These are phyloP conservation scores for Dissoconium aciculare DNA, from an alignment of 2,329 filamentous ascomycete species.

Conservation along the genomic window DNA sequence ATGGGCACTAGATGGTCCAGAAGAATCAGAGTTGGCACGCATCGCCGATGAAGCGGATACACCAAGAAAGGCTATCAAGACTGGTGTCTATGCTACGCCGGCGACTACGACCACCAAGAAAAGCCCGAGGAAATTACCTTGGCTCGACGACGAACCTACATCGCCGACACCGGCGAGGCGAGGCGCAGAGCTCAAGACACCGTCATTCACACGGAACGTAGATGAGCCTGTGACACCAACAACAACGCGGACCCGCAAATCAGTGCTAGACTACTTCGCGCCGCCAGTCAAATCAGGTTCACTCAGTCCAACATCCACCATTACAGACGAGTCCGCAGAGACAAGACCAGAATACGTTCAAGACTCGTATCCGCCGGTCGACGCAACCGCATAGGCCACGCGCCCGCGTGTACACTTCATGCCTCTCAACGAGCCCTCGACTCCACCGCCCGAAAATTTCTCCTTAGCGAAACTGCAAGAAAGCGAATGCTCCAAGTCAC, in stretches of 20 bases:
- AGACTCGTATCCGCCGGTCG: too few species aligned
- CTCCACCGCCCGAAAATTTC: too few species aligned
- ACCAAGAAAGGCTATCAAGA: constrained; percentile 28
- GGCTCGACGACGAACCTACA: constrained; percentile 20
- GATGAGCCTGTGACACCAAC: constrained; percentile 22
- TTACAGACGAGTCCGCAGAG: too few species aligned
- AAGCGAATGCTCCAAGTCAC: too few species aligned
- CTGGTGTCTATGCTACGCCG: constrained; percentile 26
- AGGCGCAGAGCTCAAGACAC: background rate
- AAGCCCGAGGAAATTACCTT: constrained; percentile 25
- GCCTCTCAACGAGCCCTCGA: too few species aligned
- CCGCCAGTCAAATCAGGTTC: constrained; percentile 14
- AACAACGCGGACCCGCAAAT: too few species aligned
- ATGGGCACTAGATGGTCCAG: constrained; percentile 21
- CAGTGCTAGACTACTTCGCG: constrained; percentile 14
- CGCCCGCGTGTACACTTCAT: too few species aligned
- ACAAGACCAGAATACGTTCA: too few species aligned
- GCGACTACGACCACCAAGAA: constrained; percentile 16
- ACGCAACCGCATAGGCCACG: too few species aligned
- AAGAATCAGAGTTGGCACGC: constrained; percentile 21
- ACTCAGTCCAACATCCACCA: constrained; percentile 11
- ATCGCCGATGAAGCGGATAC: constrained; percentile 21
- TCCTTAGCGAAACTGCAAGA: too few species aligned
- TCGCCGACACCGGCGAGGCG: constrained; percentile 5
- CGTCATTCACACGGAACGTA: too few species aligned